phyloP scores from a whole-genome alignment of 257 asterid species.

The Echites panduratus region DNA sequence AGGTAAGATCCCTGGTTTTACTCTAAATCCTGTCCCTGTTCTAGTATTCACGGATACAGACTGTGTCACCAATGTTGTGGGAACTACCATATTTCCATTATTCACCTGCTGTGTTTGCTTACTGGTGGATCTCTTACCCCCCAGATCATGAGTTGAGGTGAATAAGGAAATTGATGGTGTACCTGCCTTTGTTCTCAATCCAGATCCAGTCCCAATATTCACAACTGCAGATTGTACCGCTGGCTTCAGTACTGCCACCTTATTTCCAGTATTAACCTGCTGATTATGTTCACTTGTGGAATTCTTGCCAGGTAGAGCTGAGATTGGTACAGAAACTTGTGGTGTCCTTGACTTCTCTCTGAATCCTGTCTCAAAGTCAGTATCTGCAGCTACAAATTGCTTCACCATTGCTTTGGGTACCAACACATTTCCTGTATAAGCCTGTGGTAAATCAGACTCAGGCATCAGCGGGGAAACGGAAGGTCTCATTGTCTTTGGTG shows the following conservation, averaged over 20 bases:
- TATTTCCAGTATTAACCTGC: slow-evolving; percentile 2
- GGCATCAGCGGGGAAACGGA: not conserved
- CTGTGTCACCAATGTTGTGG: not conserved
- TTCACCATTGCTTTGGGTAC: not conserved
- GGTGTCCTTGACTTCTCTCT: not conserved
- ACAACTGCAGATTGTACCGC: not conserved
- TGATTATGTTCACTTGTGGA: not conserved
- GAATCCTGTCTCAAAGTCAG: not conserved
- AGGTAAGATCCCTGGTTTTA: not conserved
- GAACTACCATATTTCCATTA: not conserved
- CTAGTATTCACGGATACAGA: not conserved
- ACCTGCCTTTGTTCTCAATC: not conserved
- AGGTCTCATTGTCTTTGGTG: not conserved
- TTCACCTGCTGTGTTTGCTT: not conserved
- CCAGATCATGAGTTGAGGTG: slow-evolving; percentile 7
- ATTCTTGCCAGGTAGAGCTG: not conserved
- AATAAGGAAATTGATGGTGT: not conserved
- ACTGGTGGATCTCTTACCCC: not conserved
- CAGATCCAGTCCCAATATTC: not conserved
- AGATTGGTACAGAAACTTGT: not conserved
- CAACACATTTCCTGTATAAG: not conserved
- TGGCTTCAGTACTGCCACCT: slow-evolving; percentile 6
- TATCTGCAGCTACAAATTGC: not conserved
- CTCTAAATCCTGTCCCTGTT: not conserved
- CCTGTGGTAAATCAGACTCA: slow-evolving; percentile 3